Evolutionary conservation across 2,329 filamentous ascomycete genomes (phyloP).

Genomic region (Aspergillus brasiliensis): DNA sequence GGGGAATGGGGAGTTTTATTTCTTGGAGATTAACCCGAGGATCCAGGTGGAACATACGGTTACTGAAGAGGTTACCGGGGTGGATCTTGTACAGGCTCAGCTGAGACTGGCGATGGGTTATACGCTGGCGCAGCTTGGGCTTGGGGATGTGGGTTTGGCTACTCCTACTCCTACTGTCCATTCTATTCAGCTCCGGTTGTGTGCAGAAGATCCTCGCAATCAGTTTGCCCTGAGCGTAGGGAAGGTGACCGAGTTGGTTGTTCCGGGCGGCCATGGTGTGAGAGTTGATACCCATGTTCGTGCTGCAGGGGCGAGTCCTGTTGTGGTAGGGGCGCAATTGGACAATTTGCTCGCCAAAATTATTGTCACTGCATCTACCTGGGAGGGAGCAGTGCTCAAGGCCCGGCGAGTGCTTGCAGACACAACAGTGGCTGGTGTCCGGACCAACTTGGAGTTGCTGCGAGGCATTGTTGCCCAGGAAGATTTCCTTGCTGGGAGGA

Average conservation of each 20-base stretch:
- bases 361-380: constrained; percentile 57
- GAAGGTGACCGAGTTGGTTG: constrained; percentile 56
- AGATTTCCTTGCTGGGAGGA: constrained; percentile 52
- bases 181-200: constrained; percentile 60
- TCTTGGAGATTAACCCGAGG: constrained; percentile 63
- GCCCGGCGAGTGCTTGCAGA: constrained; percentile 59
- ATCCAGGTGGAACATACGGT: constrained; percentile 66
- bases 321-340: constrained; percentile 57
- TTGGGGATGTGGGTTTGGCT: constrained; percentile 25
- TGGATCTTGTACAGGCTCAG: constrained; percentile 60
- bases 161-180: constrained; percentile 17
- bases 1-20: constrained; percentile 54
- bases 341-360: constrained; percentile 63
- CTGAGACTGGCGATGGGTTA: constrained; percentile 57
- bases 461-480: constrained; percentile 55
- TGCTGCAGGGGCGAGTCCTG: constrained; percentile 37
- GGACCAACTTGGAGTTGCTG: constrained; percentile 60
- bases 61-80: constrained; percentile 57
- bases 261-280: constrained; percentile 61
- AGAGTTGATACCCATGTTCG: constrained; percentile 59
- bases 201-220: constrained; percentile 57
- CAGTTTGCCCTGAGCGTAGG: constrained; percentile 63
- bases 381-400: constrained; percentile 56
- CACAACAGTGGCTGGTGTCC: constrained; percentile 57
- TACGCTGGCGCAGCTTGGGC: constrained; percentile 40